A percentile compares a stretch with the other conserved stretches of the same genome.
Conservation (phyloP, 1,139 yeast genomes). For the Candida mesenterica region DNA sequence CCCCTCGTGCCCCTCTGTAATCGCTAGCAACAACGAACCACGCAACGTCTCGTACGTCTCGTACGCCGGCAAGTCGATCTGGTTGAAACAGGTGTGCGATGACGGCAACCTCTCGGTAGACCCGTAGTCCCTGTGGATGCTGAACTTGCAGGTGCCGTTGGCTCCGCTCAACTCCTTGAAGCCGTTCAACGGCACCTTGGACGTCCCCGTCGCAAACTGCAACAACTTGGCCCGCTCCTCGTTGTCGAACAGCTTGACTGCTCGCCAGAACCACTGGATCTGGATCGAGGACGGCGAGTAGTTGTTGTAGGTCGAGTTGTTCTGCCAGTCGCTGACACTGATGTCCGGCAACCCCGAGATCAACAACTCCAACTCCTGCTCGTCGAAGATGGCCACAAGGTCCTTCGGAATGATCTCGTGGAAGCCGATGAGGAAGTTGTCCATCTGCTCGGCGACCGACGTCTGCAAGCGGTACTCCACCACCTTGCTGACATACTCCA, state of each 20-base stretch:
- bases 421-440: slow-evolving; percentile 81
- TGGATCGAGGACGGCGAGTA: slow-evolving; percentile 85
- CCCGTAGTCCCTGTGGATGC: slow-evolving; percentile 89
- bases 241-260: slow-evolving; percentile 88
- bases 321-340: slow-evolving; percentile 94
- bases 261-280: slow-evolving; percentile 98
- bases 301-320: slow-evolving; percentile 77
- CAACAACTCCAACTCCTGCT: slow-evolving; percentile 89
- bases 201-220: slow-evolving; percentile 97
- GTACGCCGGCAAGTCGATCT: slow-evolving; percentile 90
- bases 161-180: slow-evolving; percentile 89
- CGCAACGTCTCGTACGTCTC: slow-evolving; percentile 84
- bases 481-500: slow-evolving; percentile 80
- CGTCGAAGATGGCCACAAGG: slow-evolving; percentile 84
- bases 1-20: slow-evolving; percentile 95
- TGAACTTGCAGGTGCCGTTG: slow-evolving; percentile 81
- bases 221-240: slow-evolving; percentile 92
- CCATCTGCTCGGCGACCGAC: slow-evolving; percentile 86
- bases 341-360: slow-evolving; percentile 96
- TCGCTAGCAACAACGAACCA: slow-evolving; percentile 76
- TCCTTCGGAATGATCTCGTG: slow-evolving; percentile 91
- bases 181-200: slow-evolving; percentile 94
- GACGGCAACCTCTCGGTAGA: slow-evolving; percentile 85
- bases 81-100: slow-evolving; percentile 96
- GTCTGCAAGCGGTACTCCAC: slow-evolving; percentile 84